A percentile compares a stretch with the other conserved stretches of the same genome.
Evolutionary conservation across 2,329 filamentous ascomycete species (phyloP).

Genomic region (Plenodomus biglobosus): DNA sequence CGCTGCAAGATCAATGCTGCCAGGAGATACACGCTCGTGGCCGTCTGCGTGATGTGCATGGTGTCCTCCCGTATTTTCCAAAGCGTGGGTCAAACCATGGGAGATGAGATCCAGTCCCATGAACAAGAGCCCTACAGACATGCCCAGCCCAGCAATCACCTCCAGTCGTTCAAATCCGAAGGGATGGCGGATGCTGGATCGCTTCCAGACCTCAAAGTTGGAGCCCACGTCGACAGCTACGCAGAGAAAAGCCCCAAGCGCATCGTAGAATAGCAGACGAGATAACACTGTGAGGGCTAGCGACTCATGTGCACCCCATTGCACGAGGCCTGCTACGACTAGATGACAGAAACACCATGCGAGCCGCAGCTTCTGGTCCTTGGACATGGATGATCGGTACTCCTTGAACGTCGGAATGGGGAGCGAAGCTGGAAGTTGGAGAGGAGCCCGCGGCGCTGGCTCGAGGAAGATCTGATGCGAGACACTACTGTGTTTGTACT

Average conservation of each 20-base stretch:
- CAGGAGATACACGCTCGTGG: conserved; percentile 69
- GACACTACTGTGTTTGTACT: conserved; percentile 96
- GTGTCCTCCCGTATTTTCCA: conserved; percentile 73
- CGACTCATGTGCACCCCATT: conserved; percentile 82
- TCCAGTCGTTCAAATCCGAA: conserved; percentile 91
- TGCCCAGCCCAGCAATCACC: conserved; percentile 91
- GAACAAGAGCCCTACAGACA: conserved; percentile 95
- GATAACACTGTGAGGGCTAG: conserved; percentile 90
- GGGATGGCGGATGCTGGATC: conserved; percentile 87
- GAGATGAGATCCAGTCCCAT: conserved; percentile 95
- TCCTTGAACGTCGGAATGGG: conserved; percentile 88
- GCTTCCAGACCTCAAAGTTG: conserved; percentile 97
- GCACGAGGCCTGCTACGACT: conserved; percentile 77
- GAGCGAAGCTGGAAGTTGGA: conserved; percentile 86
- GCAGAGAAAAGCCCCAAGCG: conserved; percentile 86
- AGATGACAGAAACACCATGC: conserved; percentile 92
- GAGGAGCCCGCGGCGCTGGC: conserved; percentile 79
- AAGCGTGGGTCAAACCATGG: conserved; percentile 88
- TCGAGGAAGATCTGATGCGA: conserved; percentile 97
- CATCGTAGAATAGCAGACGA: conserved; percentile 93
- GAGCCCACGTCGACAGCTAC: conserved; percentile 89
- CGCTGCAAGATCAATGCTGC: conserved; percentile 79
- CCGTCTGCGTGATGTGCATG: conserved; percentile 69
- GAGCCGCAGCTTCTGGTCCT: conserved; percentile 78
- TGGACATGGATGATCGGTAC: conserved; percentile 86